Evolutionary conservation across 2,329 filamentous ascomycete genomes (phyloP), one percentile per base, ranked within the genome.

Genomic region (Cordyceps cicadae): DNA sequence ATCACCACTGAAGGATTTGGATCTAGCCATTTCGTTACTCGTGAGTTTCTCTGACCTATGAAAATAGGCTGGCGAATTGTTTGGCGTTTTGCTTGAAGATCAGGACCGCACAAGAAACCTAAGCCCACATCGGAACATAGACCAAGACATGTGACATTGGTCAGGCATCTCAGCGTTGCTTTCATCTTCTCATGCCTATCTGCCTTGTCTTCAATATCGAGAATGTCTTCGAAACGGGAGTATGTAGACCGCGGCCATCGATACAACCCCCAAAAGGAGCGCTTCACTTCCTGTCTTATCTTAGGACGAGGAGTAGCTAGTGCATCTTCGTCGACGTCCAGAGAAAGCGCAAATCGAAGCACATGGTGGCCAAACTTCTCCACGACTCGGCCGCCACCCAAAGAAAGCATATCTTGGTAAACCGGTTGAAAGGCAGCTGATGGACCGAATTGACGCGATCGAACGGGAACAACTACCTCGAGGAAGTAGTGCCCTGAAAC

Each of bases 121-220:
- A 89, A 76, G 11, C 87, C 86, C 60, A 81, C 85, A 67, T 88
- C 84, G 46, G 88, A 79, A 19, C 84, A 88, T 3, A 90, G 71
- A 0, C 83, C 87, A n/a, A 90, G 77, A 63, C 88, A 85, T 41
- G 75, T 77, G 3, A 87, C 80, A 9, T 78, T 76, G 2, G 69
- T 72, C 1, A 89, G 76, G 57, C 79, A 81, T 12, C 76, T 75
- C 60, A 90, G 79, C 3, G 86, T 85, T 39, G 78, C 75, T 63
- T 79, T 83, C 82, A 88, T 85, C 34, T 78, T 79, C 11, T 77
- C 75, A 0, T 80, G 84, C 66, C 87, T 84, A 65, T 89, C 86
- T 5, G 86, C 85, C 11, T 83, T 81, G 56, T 80, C 75, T 67
- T 88, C 86, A 3, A 88, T 76, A 9, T 78, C 79, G 62, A 83